Conservation (phyloP, 2,329 filamentous ascomycete genomes). For the Bipolaris cookei region DNA sequence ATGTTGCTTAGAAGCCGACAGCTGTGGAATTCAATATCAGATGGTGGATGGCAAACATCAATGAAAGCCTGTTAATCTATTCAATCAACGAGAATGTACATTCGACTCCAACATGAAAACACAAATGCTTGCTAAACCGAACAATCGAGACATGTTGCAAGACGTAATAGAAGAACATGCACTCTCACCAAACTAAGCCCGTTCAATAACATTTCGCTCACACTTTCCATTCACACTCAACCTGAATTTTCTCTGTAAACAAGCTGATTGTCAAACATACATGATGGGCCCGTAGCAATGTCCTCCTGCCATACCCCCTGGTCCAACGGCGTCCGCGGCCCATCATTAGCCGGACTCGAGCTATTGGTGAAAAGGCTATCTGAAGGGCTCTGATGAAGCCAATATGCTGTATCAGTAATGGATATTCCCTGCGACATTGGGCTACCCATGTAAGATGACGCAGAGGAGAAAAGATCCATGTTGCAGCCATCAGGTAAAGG, state of each 20-base stretch:
- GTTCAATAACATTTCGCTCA: background rate
- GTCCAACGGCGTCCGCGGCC: constrained; percentile 30
- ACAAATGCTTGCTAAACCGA: background rate
- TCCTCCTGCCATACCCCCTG: constrained; percentile 23
- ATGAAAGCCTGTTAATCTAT: too few relatives aligned
- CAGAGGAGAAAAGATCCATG: constrained; percentile 15
- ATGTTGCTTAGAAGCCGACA: too few relatives aligned
- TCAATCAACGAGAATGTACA: background rate
- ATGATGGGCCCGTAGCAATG: constrained; percentile 8
- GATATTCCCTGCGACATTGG: constrained; percentile 5
- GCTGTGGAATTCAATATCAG: too few relatives aligned
- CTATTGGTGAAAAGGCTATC: constrained; percentile 34
- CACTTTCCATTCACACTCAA: background rate
- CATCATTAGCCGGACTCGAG: constrained; percentile 27
- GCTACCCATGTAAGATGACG: background rate
- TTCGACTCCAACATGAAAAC: background rate
- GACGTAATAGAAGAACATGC: background rate
- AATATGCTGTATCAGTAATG: constrained; percentile 21
- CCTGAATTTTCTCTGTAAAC: constrained; percentile 15
- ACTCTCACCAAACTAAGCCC: background rate
- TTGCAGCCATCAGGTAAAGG: constrained; percentile 4
- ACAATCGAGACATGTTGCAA: too few relatives aligned
- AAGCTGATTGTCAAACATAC: constrained; percentile 16
- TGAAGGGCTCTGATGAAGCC: constrained; percentile 26
- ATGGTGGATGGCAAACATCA: too few relatives aligned